phyloP scores from a whole-genome alignment of 352 stramenopile genomes.

The Elongisporangium senticosum region DNA sequence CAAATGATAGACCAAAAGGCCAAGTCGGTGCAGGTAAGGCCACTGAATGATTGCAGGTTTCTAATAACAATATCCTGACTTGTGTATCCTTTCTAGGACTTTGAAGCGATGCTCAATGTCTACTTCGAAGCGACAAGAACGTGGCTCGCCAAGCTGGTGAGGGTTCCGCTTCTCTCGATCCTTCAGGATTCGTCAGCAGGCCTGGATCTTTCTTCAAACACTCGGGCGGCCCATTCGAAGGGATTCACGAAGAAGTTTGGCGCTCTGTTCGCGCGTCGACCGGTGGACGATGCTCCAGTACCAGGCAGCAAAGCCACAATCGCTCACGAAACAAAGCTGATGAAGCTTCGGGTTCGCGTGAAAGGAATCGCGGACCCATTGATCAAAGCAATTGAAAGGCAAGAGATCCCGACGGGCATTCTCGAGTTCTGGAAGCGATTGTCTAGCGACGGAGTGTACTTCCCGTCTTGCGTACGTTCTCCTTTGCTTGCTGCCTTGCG shows the following conservation, averaged over 20 bases:
- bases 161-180: slow-evolving; percentile 37
- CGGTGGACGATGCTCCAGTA: slow-evolving; percentile 1
- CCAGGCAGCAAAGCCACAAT: background rate
- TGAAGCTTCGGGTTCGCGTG: slow-evolving; percentile 59
- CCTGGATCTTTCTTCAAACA: slow-evolving; percentile 32
- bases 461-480: slow-evolving; percentile 40
- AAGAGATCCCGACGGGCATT: slow-evolving; percentile 45
- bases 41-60: background rate
- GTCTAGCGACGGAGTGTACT: slow-evolving; percentile 55
- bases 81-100: slow-evolving; percentile 24
- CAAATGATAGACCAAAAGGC: slow-evolving; percentile 35
- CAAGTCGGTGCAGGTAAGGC: slow-evolving; percentile 19
- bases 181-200: slow-evolving; percentile 46
- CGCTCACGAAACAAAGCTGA: slow-evolving; percentile 13
- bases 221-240: slow-evolving; percentile 19
- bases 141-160: slow-evolving; percentile 54
- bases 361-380: slow-evolving; percentile 50
- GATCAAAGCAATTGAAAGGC: slow-evolving; percentile 38
- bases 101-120: slow-evolving; percentile 52
- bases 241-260: slow-evolving; percentile 48
- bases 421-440: slow-evolving; percentile 53
- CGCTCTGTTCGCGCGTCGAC: slow-evolving; percentile 23
- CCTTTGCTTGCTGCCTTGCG: background rate
- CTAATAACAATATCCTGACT: slow-evolving; percentile 4
- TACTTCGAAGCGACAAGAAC: slow-evolving; percentile 63